phyloP scores from a whole-genome alignment of 768 basidiomycete genomes.

The Brasilioporus rufonigricans region DNA sequence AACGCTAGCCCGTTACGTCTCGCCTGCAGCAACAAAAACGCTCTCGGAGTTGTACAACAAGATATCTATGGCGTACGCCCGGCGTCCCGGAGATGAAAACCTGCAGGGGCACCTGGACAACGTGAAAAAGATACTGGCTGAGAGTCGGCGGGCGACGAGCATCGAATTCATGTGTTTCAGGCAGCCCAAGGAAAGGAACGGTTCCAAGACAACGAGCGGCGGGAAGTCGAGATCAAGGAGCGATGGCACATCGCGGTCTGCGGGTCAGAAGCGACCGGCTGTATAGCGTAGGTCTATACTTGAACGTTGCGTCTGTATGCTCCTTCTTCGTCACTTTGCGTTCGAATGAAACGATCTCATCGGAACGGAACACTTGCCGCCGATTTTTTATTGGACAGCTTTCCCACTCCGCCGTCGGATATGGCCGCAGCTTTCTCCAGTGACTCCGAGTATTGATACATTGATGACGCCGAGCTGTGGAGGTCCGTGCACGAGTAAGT shows the following conservation, averaged over 20 bases:
- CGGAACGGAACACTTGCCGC: no score
- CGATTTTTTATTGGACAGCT: no score
- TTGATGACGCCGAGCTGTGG: no score
- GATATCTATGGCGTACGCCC: slow-evolving; percentile 90
- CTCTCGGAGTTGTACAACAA: slow-evolving; percentile 91
- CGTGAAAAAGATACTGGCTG: slow-evolving; percentile 86
- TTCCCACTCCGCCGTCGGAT: no score
- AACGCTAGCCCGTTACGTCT: slow-evolving; percentile 86
- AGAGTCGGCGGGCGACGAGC: slow-evolving; percentile 85
- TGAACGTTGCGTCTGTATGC: not conserved
- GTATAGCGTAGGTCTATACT: not conserved
- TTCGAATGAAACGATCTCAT: no score
- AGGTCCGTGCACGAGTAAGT: no score
- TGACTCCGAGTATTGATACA: no score
- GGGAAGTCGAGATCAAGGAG: slow-evolving; percentile 21
- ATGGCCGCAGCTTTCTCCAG: no score
- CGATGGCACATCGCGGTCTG: slow-evolving; percentile 14
- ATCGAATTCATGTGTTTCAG: slow-evolving; percentile 96
- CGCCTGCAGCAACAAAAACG: slow-evolving; percentile 72
- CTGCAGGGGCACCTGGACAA: slow-evolving; percentile 85
- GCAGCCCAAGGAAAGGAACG: slow-evolving; percentile 50
- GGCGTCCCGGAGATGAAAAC: slow-evolving; percentile 81
- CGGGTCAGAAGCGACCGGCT: slow-evolving; percentile 21
- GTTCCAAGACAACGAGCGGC: slow-evolving; percentile 12
- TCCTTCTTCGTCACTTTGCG: not conserved